These are phyloP conservation scores for Guyanaporus albipodus DNA, from an alignment of 768 basidiomycete genomes.

Conservation along the genomic window DNA sequence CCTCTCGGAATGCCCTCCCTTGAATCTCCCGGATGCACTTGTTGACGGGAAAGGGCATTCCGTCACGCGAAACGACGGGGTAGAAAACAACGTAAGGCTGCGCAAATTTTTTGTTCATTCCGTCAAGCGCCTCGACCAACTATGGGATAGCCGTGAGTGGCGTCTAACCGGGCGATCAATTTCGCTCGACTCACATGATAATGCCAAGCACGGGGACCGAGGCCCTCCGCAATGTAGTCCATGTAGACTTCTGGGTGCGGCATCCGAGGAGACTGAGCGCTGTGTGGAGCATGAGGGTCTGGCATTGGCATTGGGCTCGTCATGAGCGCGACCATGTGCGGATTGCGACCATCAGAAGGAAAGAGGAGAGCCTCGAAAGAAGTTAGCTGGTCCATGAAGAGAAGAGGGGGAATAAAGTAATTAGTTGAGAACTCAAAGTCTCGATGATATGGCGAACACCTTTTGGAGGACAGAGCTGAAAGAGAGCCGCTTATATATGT, in stretches of 20 bases:
- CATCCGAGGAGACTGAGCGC: constrained; percentile 51
- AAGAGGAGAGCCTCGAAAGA: constrained; percentile 73
- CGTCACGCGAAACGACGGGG: constrained; percentile 69
- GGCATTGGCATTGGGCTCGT: constrained; percentile 54
- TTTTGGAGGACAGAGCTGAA: constrained; percentile 13
- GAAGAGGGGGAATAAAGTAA: constrained; percentile 20
- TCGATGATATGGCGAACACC: constrained; percentile 22
- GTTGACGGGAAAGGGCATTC: constrained; percentile 80
- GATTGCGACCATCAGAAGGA: constrained; percentile 72
- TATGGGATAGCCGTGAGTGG: constrained; percentile 29
- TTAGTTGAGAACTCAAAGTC: constrained; percentile 12
- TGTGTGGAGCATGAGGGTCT: constrained; percentile 43
- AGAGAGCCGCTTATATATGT: constrained; percentile 28
- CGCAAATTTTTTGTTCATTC: constrained; percentile 75
- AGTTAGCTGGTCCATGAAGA: constrained; percentile 57
- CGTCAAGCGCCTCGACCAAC: constrained; percentile 72
- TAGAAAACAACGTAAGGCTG: constrained; percentile 83
- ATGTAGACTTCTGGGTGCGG: constrained; percentile 84
- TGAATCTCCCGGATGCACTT: constrained; percentile 74
- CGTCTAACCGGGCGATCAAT: constrained; percentile 15
- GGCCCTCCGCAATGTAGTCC: constrained; percentile 78
- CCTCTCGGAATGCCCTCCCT: constrained; percentile 55
- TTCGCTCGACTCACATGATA: constrained; percentile 51
- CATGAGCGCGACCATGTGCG: constrained; percentile 69
- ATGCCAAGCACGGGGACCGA: constrained; percentile 66